Percentiles rank a stretch among this genome's conserved stretches.
Conservation (phyloP, 2,329 filamentous ascomycete genomes). For the Onygenales sp. region DNA sequence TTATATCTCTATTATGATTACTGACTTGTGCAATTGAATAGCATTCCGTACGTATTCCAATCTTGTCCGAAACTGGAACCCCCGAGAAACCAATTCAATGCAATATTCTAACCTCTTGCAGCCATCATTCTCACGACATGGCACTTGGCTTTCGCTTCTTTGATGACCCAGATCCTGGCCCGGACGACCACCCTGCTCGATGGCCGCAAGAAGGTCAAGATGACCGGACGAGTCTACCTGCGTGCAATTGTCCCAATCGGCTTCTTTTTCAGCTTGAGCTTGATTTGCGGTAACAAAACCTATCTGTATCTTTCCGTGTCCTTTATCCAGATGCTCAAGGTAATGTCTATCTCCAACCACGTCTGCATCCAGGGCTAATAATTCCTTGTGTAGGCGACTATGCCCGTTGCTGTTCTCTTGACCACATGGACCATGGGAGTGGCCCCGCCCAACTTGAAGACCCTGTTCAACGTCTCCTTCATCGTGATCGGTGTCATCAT, state of each 20-base stretch:
- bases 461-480: conserved; percentile 83
- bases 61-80: conserved; percentile 2
- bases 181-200: conserved; percentile 84
- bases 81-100: conserved; percentile 1
- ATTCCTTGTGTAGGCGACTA: conserved; percentile 59
- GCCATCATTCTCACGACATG: conserved; percentile 76
- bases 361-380: neutral
- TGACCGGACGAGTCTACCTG: conserved; percentile 89
- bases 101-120: conserved; percentile 16
- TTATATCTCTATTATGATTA: neutral
- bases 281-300: conserved; percentile 93
- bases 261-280: conserved; percentile 86
- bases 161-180: conserved; percentile 90
- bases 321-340: conserved; percentile 99
- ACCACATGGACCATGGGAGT: conserved; percentile 83
- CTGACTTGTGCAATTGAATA: conserved; percentile 11
- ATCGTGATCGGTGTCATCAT: conserved; percentile 94
- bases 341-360: conserved; percentile 40
- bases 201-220: conserved; percentile 90
- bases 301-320: conserved; percentile 93
- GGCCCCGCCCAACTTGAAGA: conserved; percentile 71
- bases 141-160: conserved; percentile 84
- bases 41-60: conserved; percentile 36
- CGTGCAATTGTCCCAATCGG: conserved; percentile 92
- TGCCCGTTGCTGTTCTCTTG: conserved; percentile 83